Conservation (phyloP, 1,139 yeast species). For the Yamadazyma pseudoaaseri region DNA sequence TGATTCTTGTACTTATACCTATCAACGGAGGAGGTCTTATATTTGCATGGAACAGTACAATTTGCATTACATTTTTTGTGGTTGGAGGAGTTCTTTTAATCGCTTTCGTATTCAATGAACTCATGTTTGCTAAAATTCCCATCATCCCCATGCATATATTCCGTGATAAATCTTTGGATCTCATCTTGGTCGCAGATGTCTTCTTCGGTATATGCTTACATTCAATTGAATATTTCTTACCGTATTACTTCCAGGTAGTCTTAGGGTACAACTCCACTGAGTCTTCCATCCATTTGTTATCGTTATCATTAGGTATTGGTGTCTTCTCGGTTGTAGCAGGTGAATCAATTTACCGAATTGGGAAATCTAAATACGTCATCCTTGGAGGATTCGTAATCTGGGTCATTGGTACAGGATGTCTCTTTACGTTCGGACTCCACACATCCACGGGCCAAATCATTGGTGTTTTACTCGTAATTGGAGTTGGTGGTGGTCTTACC, state of each 20-base stretch:
- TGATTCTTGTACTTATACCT: slow-evolving; percentile 46
- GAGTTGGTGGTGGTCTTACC: slow-evolving; percentile 41
- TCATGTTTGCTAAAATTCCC: slow-evolving; percentile 50
- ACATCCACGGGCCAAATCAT: slow-evolving; percentile 32
- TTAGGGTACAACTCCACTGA: slow-evolving; percentile 38
- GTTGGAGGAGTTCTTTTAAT: slow-evolving; percentile 45
- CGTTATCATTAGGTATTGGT: slow-evolving; percentile 45
- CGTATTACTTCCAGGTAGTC: slow-evolving; percentile 51
- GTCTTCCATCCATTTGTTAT: slow-evolving; percentile 41
- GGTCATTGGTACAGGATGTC: slow-evolving; percentile 40
- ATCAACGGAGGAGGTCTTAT: slow-evolving; percentile 57
- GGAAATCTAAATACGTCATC: slow-evolving; percentile 43
- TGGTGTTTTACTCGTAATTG: slow-evolving; percentile 41
- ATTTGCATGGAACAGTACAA: slow-evolving; percentile 49
- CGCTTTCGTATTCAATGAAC: slow-evolving; percentile 44
- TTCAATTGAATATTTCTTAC: slow-evolving; percentile 44
- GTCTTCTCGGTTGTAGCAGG: slow-evolving; percentile 43
- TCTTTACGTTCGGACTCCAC: slow-evolving; percentile 32
- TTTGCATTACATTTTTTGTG: slow-evolving; percentile 44
- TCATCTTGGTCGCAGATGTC: slow-evolving; percentile 44
- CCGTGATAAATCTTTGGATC: slow-evolving; percentile 35
- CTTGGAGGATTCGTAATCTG: slow-evolving; percentile 44
- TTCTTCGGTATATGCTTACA: slow-evolving; percentile 52
- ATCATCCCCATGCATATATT: slow-evolving; percentile 49
- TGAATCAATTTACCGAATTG: slow-evolving; percentile 40